Conservation (phyloP, 1,284 basidiomycete genomes). For the Trichosporon sp. region DNA sequence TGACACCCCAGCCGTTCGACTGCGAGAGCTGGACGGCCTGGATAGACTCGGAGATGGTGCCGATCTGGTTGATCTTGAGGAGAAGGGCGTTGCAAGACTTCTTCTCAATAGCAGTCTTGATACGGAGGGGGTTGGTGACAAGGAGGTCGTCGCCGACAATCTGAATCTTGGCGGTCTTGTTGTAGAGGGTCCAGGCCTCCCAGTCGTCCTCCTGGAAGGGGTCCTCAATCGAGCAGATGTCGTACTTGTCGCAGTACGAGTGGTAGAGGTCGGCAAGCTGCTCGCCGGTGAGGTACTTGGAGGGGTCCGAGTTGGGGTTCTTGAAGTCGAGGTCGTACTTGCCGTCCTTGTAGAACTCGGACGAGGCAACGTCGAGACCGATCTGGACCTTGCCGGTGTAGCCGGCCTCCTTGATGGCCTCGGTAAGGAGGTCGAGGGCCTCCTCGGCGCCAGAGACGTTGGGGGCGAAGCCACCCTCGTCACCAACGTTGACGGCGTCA, state of each 20-base stretch:
- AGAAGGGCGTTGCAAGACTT: slow-evolving; percentile 99
- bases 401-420: slow-evolving; percentile 95
- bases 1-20: slow-evolving; percentile 96
- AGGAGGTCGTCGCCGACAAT: slow-evolving; percentile 98
- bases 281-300: slow-evolving; percentile 88
- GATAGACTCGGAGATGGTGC: slow-evolving; percentile 96
- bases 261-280: slow-evolving; percentile 94
- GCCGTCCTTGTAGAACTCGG: slow-evolving; percentile 99
- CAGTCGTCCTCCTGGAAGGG: slow-evolving; percentile 99
- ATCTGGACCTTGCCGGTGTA: slow-evolving; percentile 99
- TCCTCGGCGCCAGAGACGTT: slow-evolving; percentile 97
- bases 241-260: slow-evolving; percentile 80
- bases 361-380: slow-evolving; percentile 96
- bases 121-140: slow-evolving; percentile 95
- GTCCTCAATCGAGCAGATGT: slow-evolving; percentile 96
- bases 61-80: slow-evolving; percentile 99
- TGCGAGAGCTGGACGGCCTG: slow-evolving; percentile 81
- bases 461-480: slow-evolving; percentile 99
- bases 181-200: slow-evolving; percentile 96
- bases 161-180: slow-evolving; percentile 55
- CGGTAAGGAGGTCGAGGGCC: slow-evolving; percentile 89
- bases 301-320: slow-evolving; percentile 97
- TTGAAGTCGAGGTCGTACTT: slow-evolving; percentile 98
- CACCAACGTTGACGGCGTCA: slow-evolving; percentile 98
- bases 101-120: slow-evolving; percentile 99